Base-by-base conservation (phyloP, 306 rosid species). In the Casuarina cunninghamiana region DNA sequence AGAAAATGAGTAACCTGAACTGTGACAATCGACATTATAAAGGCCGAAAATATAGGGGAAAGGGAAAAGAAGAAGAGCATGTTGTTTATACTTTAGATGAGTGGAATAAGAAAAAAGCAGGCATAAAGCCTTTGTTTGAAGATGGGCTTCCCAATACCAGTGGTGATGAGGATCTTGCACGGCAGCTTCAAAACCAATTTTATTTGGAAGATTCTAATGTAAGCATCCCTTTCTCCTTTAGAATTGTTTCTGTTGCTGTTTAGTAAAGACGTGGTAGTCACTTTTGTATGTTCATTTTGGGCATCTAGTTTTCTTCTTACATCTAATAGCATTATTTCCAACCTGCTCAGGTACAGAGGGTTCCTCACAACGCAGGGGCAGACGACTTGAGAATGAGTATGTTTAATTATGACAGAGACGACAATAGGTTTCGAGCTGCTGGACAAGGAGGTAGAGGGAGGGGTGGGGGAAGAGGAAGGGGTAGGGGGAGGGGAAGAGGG, bases 161-260 rank as follows among this genome's bases (percentile, higher is more conserved):
- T 77, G 78, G 9, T 5, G 98, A 95, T 37, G 97, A 88, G 78
- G 82, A 83, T 71, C 91, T 95, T 76, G 98, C 98, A n/a, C 4
- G 89, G 90, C 93, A 87, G 88, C 97, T 95, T 75, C 96, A 95
- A 74, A 83, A 85, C 83, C 88, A 91, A 78, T 83, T 90, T 41
- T 82, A 92, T 81, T 83, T 91, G 77, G 90, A 92, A 80, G 90
- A 87, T 79, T 74, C 87, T 83, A 66, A 71, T 84, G 97, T 92
- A 39, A 89, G 96, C 63, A 9, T 60, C 61, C 61, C 62, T 61
- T 0, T 60, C 4, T 60, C 49, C 69, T 44, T 11, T 65, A 15
- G 45, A n/a, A 7, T 50, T 42, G 60, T 76, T 43, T 71, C 35
- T 49, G 61, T 37, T 77, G 60, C 58, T 78, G 49, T 39, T 5